Conservation (phyloP, 2,329 filamentous ascomycete genomes). For the Neocatenulostroma microsporum region DNA sequence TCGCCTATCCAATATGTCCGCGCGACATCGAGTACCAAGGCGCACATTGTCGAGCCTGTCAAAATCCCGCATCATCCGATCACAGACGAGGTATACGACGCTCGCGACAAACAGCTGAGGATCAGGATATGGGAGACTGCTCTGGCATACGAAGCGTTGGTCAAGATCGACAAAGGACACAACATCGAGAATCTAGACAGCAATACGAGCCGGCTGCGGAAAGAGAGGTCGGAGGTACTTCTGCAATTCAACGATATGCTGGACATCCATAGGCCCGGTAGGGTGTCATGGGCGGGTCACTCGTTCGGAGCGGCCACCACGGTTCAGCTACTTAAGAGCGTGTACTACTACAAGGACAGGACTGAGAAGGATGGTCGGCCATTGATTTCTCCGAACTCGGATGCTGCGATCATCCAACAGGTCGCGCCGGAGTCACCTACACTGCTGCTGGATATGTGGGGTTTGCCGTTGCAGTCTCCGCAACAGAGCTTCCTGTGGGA, state of each 20-base stretch:
- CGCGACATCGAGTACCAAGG: slow-evolving; percentile 41
- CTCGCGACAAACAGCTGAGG: slow-evolving; percentile 62
- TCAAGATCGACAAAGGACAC: slow-evolving; percentile 55
- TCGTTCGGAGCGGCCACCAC: slow-evolving; percentile 71
- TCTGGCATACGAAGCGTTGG: slow-evolving; percentile 59
- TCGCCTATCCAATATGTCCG: slow-evolving; percentile 67
- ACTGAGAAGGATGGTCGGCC: slow-evolving; percentile 43
- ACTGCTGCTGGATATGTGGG: slow-evolving; percentile 74
- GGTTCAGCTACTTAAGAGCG: slow-evolving; percentile 70
- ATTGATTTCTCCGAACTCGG: slow-evolving; percentile 52
- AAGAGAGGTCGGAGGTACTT: slow-evolving; percentile 41
- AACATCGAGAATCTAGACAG: slow-evolving; percentile 39
- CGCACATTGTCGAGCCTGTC: slow-evolving; percentile 37
- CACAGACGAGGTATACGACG: slow-evolving; percentile 54
- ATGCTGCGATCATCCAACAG: slow-evolving; percentile 54
- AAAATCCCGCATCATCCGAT: slow-evolving; percentile 54
- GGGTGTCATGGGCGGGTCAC: slow-evolving; percentile 69
- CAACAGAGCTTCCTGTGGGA: slow-evolving; percentile 57
- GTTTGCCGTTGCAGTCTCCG: slow-evolving; percentile 60
- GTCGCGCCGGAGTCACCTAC: slow-evolving; percentile 60
- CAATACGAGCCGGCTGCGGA: slow-evolving; percentile 31
- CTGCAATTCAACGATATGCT: slow-evolving; percentile 54
- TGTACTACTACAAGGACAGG: slow-evolving; percentile 53
- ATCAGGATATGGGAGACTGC: slow-evolving; percentile 74
- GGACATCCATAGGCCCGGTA: slow-evolving; percentile 62